Conservation (phyloP, 768 basidiomycete species). For the Suillus cothurnatus region DNA sequence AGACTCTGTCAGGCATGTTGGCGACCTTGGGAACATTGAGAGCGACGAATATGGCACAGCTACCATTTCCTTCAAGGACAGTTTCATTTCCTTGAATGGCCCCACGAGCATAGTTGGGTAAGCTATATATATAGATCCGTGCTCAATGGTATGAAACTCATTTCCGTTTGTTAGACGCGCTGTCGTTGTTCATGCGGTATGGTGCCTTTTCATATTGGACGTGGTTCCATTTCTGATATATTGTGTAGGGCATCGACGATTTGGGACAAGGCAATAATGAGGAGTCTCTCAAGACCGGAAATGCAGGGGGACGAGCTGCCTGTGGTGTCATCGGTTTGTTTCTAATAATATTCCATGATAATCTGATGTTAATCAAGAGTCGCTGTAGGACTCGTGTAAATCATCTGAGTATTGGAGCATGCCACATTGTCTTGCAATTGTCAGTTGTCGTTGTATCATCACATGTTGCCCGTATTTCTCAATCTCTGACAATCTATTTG, state of each 20-base stretch:
- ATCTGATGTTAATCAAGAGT: background rate
- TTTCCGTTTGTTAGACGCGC: slow-evolving; percentile 48
- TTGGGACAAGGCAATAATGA: slow-evolving; percentile 68
- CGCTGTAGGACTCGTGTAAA: slow-evolving; percentile 24
- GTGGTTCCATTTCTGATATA: slow-evolving; percentile 14
- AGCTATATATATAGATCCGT: slow-evolving; percentile 21
- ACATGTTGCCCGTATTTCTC: slow-evolving; percentile 24
- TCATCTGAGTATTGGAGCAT: background rate
- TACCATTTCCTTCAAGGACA: slow-evolving; percentile 58
- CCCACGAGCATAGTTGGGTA: slow-evolving; percentile 71
- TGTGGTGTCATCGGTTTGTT: slow-evolving; percentile 76
- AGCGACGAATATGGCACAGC: slow-evolving; percentile 61
- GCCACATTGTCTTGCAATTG: background rate
- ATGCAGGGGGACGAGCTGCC: slow-evolving; percentile 75
- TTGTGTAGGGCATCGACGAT: slow-evolving; percentile 69
- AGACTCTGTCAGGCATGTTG: slow-evolving; percentile 63
- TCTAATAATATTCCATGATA: slow-evolving; percentile 5
- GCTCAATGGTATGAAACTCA: slow-evolving; percentile 6
- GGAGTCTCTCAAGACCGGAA: slow-evolving; percentile 77
- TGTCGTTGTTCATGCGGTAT: slow-evolving; percentile 73
- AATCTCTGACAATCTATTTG: slow-evolving; percentile 7
- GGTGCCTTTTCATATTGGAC: slow-evolving; percentile 13
- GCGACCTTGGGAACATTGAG: slow-evolving; percentile 76
- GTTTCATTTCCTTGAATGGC: slow-evolving; percentile 66
- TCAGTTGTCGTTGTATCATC: background rate